These are phyloP conservation scores for Calonectria hawksworthii DNA, from an alignment of 2,329 filamentous ascomycete genomes.

Conservation along the genomic window DNA sequence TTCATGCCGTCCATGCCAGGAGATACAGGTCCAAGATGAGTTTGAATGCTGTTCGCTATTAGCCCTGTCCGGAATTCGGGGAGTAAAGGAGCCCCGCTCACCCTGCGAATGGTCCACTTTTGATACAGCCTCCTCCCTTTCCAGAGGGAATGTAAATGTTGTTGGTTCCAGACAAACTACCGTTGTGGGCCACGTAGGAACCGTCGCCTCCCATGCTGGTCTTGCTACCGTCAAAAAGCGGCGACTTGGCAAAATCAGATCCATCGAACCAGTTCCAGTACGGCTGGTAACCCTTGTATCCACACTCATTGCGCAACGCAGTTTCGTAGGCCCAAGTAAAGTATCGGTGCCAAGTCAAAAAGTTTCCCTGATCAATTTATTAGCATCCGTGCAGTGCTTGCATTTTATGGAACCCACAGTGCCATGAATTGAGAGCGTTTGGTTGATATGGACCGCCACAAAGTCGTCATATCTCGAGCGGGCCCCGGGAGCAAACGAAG, in stretches of 20 bases:
- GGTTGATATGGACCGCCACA: conserved; percentile 61
- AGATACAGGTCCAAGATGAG: background rate
- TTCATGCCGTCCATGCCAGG: conserved; percentile 6
- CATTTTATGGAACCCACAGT: conserved; percentile 35
- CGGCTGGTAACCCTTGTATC: conserved; percentile 53
- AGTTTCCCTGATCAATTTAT: conserved; percentile 29
- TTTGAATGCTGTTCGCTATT: background rate
- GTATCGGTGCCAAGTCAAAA: conserved; percentile 46
- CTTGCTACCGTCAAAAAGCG: conserved; percentile 63
- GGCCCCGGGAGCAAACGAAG: conserved; percentile 54
- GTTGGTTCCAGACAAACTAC: background rate
- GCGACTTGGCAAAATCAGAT: conserved; percentile 60
- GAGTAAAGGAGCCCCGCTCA: background rate
- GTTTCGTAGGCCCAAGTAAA: conserved; percentile 44
- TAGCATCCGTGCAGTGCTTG: background rate
- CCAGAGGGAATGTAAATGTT: conserved; percentile 44
- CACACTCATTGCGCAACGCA: conserved; percentile 44
- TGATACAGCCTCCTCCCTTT: conserved; percentile 40
- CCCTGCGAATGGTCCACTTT: conserved; percentile 26
- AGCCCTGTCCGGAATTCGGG: background rate
- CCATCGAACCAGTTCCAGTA: conserved; percentile 67
- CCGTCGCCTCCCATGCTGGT: conserved; percentile 4
- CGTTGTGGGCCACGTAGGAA: background rate
- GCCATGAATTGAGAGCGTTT: conserved; percentile 58
- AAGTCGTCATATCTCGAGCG: conserved; percentile 63